These are phyloP conservation scores for Xylariaceae sp. DNA, from an alignment of 2,329 filamentous ascomycete species.

Conservation along the genomic window DNA sequence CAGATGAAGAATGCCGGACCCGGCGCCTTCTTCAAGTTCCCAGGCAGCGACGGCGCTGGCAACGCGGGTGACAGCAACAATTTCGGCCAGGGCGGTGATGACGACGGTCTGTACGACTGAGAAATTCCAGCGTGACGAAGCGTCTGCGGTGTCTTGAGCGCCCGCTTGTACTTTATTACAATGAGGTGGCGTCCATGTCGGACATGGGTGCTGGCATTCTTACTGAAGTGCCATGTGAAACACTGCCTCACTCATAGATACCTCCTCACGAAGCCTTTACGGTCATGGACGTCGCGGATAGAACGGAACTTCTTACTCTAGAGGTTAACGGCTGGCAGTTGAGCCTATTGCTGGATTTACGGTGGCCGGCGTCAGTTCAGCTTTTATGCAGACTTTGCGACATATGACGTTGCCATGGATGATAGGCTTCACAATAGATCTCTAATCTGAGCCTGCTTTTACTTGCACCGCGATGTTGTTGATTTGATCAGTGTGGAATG, in stretches of 20 bases:
- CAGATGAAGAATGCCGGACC: slow-evolving; percentile 98
- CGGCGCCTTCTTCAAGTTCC: slow-evolving; percentile 98
- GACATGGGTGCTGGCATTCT: slow-evolving; percentile 4
- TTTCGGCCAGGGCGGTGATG: slow-evolving; percentile 83
- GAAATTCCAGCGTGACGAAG: slow-evolving; percentile 23
- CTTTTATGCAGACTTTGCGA: slow-evolving; percentile 12
- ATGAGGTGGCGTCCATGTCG: slow-evolving; percentile 18
- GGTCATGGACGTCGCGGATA: slow-evolving; percentile 19
- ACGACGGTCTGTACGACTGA: slow-evolving; percentile 97
- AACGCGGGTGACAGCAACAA: slow-evolving; percentile 55
- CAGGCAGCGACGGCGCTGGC: slow-evolving; percentile 66
- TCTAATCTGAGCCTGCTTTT: slow-evolving; percentile 25
- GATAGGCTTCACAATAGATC: slow-evolving; percentile 29
- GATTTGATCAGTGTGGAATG: no score
- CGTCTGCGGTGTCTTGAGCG: slow-evolving; percentile 9
- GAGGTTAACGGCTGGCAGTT: no score
- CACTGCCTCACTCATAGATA: slow-evolving; percentile 9
- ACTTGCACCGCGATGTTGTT: no score
- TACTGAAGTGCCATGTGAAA: slow-evolving; percentile 1
- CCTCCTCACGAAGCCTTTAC: slow-evolving; percentile 4
- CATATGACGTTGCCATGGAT: slow-evolving; percentile 13
- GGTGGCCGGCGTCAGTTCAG: background rate
- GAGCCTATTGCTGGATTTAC: no score
- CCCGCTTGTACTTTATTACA: slow-evolving; percentile 45
- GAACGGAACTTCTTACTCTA: slow-evolving; percentile 17